Conservation (phyloP, 345 rosid species). For the Carallia pectinifolia region DNA sequence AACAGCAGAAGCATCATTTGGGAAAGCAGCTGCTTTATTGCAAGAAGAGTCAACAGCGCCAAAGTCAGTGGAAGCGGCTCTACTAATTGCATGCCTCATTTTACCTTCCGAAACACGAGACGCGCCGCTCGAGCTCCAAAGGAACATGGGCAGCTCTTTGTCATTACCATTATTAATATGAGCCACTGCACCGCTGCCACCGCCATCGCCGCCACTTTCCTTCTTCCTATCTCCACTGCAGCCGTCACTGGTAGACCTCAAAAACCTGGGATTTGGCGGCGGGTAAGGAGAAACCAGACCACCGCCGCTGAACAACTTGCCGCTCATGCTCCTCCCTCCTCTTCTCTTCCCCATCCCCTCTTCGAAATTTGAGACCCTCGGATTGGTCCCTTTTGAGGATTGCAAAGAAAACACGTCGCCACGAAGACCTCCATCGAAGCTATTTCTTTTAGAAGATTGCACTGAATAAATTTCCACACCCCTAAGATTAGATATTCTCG, state of each 20-base stretch:
- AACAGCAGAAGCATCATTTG: slow-evolving; percentile 30
- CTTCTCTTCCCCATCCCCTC: slow-evolving; percentile 54
- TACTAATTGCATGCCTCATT: slow-evolving; percentile 18
- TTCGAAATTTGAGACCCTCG: slow-evolving; percentile 74
- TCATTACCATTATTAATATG: not conserved
- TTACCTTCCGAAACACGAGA: slow-evolving; percentile 26
- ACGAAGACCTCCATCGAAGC: slow-evolving; percentile 5
- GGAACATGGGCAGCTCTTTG: slow-evolving; percentile 33
- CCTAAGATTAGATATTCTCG: slow-evolving; percentile 45
- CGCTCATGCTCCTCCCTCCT: slow-evolving; percentile 67
- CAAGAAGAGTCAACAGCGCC: slow-evolving; percentile 19
- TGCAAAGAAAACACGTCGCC: slow-evolving; percentile 55
- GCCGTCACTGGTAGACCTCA: slow-evolving; percentile 5
- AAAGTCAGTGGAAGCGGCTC: slow-evolving; percentile 19
- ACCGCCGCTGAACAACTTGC: slow-evolving; percentile 48
- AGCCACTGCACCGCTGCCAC: not conserved
- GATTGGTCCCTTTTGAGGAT: slow-evolving; percentile 71
- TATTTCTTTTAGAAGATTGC: slow-evolving; percentile 35
- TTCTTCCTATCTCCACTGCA: not conserved
- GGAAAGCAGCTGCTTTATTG: slow-evolving; percentile 21
- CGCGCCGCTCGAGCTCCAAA: slow-evolving; percentile 27
- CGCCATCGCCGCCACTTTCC: not conserved
- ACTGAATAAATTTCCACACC: slow-evolving; percentile 53
- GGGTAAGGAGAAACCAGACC: slow-evolving; percentile 19
- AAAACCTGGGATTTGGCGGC: slow-evolving; percentile 24